Base-by-base conservation (phyloP, 1,284 basidiomycete species). In the Naganishia albida region DNA sequence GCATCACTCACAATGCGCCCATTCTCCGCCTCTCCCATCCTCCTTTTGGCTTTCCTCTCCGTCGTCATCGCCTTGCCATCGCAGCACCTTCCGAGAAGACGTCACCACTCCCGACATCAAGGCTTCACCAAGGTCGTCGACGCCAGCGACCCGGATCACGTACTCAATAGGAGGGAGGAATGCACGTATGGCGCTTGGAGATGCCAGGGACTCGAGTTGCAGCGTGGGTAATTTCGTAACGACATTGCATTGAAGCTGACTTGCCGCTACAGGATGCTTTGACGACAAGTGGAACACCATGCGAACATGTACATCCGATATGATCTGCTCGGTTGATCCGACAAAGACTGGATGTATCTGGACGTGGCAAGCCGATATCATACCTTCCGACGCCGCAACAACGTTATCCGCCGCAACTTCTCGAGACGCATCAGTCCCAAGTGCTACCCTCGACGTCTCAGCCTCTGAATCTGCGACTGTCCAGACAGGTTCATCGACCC, bases 291-390 rank as follows among this genome's bases (percentile, higher is more conserved):
- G 74, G 73, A 68, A 70, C 43, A 67, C 68, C 28, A 65, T 76
- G 18, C 62, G 60, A 26, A 71, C 69, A 26, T 77, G 75, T 62
- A 71, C 73, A 12, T 72, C 73, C 7, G 69, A 70, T 30, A 69
- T 73, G 48, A 67, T 74, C 26, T 77, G 74, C 70, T 72, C 74
- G n/a, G 71, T 71, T 50, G 66, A 69, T 10, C 46, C 62, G 1
- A 62, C 63, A n/a, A 67, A 69, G 2, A 70, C 69, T 12, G 74
- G 74, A 26, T 77, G 75, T 65, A 67, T 74, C 28, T 75, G 74
- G 72, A 68, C 72, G 16, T 77, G 75, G 74, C 62, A 66, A 51
- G 68, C 25, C 25, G 51, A 42, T 38, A 38, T 28, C 23, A 39
- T 50, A 23, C 3, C 60, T 12, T 39, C 69, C 49, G 62, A 16